A percentile compares a stretch with the other conserved stretches of the same genome.
Conservation (phyloP, 352 stramenopile genomes). For the Phytophthora megakarya region DNA sequence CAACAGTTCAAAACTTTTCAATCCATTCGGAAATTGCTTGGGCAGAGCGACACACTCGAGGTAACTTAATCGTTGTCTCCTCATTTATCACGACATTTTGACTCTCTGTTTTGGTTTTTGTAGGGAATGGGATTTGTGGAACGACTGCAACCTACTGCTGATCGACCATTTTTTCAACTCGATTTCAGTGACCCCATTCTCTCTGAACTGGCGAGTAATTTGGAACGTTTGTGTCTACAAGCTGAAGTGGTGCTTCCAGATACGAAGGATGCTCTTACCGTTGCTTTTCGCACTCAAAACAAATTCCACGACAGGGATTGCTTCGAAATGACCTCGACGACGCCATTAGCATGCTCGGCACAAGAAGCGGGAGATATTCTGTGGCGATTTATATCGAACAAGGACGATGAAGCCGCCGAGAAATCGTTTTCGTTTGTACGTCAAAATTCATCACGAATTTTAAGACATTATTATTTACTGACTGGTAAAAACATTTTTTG, state of each 20-base stretch:
- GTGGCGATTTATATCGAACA: not conserved
- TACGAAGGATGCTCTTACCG: not conserved
- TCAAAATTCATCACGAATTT: not conserved
- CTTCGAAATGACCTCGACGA: not conserved
- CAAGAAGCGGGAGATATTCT: not conserved
- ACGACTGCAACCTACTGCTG: constrained; percentile 1
- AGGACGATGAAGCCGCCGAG: not conserved
- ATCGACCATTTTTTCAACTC: constrained; percentile 3
- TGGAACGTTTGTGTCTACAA: constrained; percentile 1
- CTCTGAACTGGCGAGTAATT: not conserved
- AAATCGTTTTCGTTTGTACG: not conserved
- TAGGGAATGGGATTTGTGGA: not conserved
- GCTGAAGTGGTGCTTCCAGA: not conserved
- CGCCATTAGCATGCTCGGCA: not conserved
- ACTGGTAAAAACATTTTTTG: not conserved
- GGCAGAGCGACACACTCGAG: not conserved
- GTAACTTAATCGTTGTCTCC: no score
- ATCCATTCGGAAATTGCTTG: not conserved
- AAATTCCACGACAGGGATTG: not conserved
- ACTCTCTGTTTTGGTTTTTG: not conserved
- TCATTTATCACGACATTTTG: not conserved
- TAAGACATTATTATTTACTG: not conserved
- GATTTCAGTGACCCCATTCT: constrained; percentile 4
- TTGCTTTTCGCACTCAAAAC: not conserved
- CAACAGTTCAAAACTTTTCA: not conserved